Evolutionary conservation across 2,329 filamentous ascomycete species (phyloP).

Genomic region (Cladobotryum mycophilum): DNA sequence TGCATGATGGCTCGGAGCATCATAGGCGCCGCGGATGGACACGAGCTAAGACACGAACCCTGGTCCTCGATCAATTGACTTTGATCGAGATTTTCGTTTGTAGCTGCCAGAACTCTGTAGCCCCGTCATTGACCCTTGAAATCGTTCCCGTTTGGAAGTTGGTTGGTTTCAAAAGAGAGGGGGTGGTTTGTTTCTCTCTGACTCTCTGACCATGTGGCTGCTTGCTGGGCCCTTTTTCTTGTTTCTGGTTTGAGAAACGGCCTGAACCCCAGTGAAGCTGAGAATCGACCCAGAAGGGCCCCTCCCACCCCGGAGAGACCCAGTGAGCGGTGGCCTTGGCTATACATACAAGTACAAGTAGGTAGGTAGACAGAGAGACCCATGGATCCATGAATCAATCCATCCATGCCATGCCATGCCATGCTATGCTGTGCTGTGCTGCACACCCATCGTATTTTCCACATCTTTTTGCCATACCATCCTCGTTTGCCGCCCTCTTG

Average conservation of each 20-base stretch:
- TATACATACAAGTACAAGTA: too few species aligned
- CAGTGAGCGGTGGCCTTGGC: too few species aligned
- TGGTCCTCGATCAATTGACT: slow-evolving; percentile 5
- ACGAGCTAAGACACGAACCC: not conserved
- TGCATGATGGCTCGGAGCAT: not conserved
- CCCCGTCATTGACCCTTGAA: slow-evolving; percentile 6
- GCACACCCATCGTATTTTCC: slow-evolving; percentile 12
- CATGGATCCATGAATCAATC: too few species aligned
- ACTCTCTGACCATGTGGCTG: slow-evolving; percentile 1
- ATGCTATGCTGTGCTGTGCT: slow-evolving; percentile 1
- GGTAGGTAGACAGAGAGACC: too few species aligned
- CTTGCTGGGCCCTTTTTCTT: not conserved
- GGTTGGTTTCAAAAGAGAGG: slow-evolving; percentile 9
- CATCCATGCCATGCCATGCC: too few species aligned
- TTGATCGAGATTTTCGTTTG: slow-evolving; percentile 8
- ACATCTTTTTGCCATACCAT: not conserved
- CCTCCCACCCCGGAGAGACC: too few species aligned
- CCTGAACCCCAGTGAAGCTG: slow-evolving; percentile 2
- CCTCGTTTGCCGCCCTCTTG: not conserved
- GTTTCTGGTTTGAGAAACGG: not conserved
- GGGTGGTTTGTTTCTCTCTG: slow-evolving; percentile 1
- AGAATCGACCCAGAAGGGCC: not conserved
- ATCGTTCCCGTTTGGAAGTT: not conserved
- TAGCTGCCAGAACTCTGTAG: slow-evolving; percentile 2
- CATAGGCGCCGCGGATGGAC: not conserved